Evolutionary conservation across 2,329 filamentous ascomycete genomes (phyloP).

Genomic region (Venturia nashicola): DNA sequence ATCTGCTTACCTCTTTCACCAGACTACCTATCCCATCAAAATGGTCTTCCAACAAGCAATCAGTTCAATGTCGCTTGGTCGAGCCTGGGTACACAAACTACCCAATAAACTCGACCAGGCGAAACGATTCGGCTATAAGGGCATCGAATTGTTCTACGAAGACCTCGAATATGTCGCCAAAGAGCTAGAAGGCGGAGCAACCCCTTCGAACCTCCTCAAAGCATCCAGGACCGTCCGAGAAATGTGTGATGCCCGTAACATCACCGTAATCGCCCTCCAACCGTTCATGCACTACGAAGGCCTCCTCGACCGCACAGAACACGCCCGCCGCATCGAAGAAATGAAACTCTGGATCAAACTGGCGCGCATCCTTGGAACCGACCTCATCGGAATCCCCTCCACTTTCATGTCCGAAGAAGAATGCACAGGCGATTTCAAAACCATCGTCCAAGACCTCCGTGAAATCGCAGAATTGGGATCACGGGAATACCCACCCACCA

Average conservation of each 20-base stretch:
- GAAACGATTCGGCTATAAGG: constrained; percentile 49
- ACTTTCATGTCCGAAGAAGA: constrained; percentile 49
- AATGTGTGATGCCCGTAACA: constrained; percentile 43
- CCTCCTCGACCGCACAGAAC: constrained; percentile 48
- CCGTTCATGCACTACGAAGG: constrained; percentile 73
- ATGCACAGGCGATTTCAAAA: constrained; percentile 37
- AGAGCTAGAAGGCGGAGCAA: constrained; percentile 30
- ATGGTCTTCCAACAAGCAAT: constrained; percentile 53
- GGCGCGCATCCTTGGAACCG: constrained; percentile 50
- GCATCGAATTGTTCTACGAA: constrained; percentile 68
- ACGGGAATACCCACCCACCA: constrained; percentile 41
- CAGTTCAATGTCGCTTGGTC: constrained; percentile 65
- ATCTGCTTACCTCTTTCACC: background rate
- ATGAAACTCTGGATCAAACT: constrained; percentile 59
- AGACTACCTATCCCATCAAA: constrained; percentile 7
- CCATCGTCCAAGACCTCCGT: constrained; percentile 50
- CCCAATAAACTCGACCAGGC: constrained; percentile 57
- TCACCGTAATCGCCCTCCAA: constrained; percentile 56
- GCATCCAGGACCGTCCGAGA: constrained; percentile 46
- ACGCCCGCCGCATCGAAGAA: constrained; percentile 46
- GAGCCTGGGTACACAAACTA: constrained; percentile 57
- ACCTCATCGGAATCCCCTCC: constrained; percentile 63
- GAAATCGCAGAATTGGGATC: constrained; percentile 57
- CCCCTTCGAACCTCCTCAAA: constrained; percentile 35
- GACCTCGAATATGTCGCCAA: constrained; percentile 53